A percentile compares a stretch with the other conserved stretches of the same genome.
phyloP scores from a whole-genome alignment of 495 filamentous ascomycete genomes.

The Neurospora tetraspora region DNA sequence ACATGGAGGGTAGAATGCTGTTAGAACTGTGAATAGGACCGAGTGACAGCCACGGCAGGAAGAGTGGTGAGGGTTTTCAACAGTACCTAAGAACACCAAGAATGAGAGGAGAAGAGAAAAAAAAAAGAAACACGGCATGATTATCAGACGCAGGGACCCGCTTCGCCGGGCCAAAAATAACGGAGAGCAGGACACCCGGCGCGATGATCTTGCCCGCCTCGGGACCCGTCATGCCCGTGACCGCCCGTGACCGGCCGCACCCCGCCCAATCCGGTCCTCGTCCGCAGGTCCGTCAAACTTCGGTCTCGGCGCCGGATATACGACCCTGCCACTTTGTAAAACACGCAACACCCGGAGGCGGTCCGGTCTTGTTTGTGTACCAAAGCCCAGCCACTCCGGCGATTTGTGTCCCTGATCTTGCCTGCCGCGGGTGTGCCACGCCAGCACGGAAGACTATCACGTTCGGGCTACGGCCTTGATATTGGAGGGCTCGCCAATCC shows the following conservation, averaged over 20 bases:
- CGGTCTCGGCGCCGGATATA: background rate
- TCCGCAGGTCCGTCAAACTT: background rate
- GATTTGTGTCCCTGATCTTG: background rate
- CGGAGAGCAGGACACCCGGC: conserved; percentile 1
- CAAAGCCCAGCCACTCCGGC: background rate
- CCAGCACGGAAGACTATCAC: background rate
- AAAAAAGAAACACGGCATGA: too few species aligned
- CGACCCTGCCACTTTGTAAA: background rate
- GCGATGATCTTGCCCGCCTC: conserved; percentile 5
- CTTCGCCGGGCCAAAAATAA: background rate
- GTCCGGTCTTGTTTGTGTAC: background rate
- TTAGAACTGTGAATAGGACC: too few species aligned
- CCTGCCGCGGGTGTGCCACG: background rate
- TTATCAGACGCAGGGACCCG: background rate
- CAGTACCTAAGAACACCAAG: too few species aligned
- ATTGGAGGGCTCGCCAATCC: background rate
- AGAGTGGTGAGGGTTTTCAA: too few species aligned
- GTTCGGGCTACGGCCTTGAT: background rate
- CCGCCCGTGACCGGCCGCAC: background rate
- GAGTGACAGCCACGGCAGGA: too few species aligned
- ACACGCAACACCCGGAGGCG: background rate
- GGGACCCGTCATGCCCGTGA: background rate
- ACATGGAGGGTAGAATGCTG: background rate
- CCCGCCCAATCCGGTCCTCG: background rate
- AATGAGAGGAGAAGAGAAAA: too few species aligned